These are phyloP conservation scores for Hibiscus mutabilis DNA, from an alignment of 345 rosid genomes.

Conservation along the genomic window DNA sequence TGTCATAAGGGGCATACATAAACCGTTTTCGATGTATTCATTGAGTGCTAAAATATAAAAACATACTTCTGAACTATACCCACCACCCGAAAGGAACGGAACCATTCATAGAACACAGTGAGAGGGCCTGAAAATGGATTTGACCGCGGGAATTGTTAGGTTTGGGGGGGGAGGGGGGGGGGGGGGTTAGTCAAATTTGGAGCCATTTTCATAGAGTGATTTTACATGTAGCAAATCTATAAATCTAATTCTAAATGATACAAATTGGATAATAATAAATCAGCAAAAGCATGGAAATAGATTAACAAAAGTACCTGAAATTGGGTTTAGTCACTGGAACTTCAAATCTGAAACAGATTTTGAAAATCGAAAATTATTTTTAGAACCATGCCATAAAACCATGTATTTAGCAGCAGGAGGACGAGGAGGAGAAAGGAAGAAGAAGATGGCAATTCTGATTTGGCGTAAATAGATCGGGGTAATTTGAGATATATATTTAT, in stretches of 20 bases:
- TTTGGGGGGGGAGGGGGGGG: not conserved
- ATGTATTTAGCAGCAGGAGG: too few species aligned
- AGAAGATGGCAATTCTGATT: too few species aligned
- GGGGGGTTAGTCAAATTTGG: slow-evolving; percentile 17
- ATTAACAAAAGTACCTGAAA: not conserved
- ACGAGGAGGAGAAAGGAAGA: too few species aligned
- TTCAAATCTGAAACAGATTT: not conserved
- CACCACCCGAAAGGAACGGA: slow-evolving; percentile 89
- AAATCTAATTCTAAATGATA: not conserved
- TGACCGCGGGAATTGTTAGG: not conserved
- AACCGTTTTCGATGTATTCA: slow-evolving; percentile 12
- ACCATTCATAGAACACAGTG: slow-evolving; percentile 89
- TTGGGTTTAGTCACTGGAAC: not conserved
- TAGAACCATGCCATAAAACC: too few species aligned
- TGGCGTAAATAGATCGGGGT: too few species aligned
- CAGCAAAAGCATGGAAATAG: not conserved
- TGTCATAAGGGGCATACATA: too few species aligned
- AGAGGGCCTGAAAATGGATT: slow-evolving; percentile 20
- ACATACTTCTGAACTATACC: slow-evolving; percentile 91
- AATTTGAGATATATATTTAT: too few species aligned
- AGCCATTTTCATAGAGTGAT: slow-evolving; percentile 1
- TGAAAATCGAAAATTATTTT: not conserved
- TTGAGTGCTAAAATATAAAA: slow-evolving; percentile 58
- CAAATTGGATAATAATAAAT: not conserved
- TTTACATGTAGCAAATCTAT: not conserved